Evolutionary conservation across 1,284 basidiomycete genomes (phyloP).

Genomic region (Ceratobasidium sp.): DNA sequence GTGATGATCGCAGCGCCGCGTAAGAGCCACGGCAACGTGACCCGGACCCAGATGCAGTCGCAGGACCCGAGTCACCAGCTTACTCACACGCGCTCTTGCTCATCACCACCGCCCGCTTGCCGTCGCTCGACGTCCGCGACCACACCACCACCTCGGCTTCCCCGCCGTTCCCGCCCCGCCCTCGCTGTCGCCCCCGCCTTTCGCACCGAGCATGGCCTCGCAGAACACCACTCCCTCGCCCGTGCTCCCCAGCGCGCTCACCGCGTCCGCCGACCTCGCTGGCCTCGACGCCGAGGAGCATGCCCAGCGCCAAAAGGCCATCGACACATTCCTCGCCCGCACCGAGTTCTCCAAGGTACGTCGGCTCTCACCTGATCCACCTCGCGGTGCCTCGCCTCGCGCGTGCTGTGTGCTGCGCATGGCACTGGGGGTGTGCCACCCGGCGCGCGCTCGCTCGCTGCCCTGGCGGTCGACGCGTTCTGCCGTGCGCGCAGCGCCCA

Average conservation of each 20-base stretch:
- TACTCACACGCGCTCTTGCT: constrained; percentile 19
- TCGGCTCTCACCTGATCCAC: constrained; percentile 53
- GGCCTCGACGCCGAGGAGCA: constrained; percentile 57
- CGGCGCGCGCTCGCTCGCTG: background rate
- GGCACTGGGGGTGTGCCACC: background rate
- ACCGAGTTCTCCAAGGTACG: constrained; percentile 80
- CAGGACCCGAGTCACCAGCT: background rate
- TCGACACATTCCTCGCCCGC: constrained; percentile 76
- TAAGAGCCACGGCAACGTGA: background rate
- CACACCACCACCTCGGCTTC: background rate
- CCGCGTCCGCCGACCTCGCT: constrained; percentile 52
- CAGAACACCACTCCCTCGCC: constrained; percentile 42
- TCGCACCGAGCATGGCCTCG: constrained; percentile 20
- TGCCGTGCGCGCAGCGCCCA: constrained; percentile 34
- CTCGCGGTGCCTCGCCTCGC: constrained; percentile 57
- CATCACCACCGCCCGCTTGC: constrained; percentile 13
- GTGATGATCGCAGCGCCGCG: too few species aligned
- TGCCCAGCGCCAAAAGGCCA: constrained; percentile 69
- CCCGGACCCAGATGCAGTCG: too few species aligned
- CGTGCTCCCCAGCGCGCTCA: constrained; percentile 19
- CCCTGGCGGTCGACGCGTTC: constrained; percentile 44
- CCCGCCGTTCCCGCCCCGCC: background rate
- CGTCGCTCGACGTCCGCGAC: background rate
- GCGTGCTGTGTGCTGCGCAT: constrained; percentile 33
- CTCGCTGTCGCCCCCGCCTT: background rate